Evolutionary conservation across 148 eudicot genomes (phyloP), one percentile per base, ranked within the genome.

Genomic region (Fagopyrum homotropicum): DNA sequence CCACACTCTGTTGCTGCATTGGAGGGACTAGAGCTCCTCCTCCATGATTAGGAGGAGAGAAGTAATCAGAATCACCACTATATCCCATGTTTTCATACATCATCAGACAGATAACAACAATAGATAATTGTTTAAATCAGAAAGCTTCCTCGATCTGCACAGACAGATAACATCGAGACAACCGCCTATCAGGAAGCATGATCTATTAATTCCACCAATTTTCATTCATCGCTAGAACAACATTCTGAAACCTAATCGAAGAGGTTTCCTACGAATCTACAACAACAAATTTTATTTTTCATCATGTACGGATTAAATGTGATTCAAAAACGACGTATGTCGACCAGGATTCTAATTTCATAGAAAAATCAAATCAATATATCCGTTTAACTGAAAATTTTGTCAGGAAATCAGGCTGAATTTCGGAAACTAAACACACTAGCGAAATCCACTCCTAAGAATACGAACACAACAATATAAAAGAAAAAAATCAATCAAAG

Each of bases 51-150:
- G 82, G 84, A 59, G 77, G 66, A 17, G 86, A 76, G 46, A 89
- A 81, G 80, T 82, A 87, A 72, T 89, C 81, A 60, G 85, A 70
- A 76, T 87, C 88, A 15, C 84, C 87, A 66, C 77, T 79, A 78
- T 78, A 78, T 4, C 85, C 86, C 84, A 87, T 87, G 11, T 89
- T 90, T 10, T 83, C 93, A 74, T 82, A 87, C 84, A 84, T 86
- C 72, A 83, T 83, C 86, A 78, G 35, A 30, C 35, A 30, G 35
- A 30, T 30, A 30, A 30, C 35, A 30, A 30, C 35, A 30, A 30
- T 1, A 30, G 35, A 30, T 30, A 30, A 30, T 30, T 30, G 35
- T 26, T 14, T 26, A 22, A 60, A 60, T 60, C 66, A 60, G 66
- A 60, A 19, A 26, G 66, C 66, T 60, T 60, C 64, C 64, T 59